Evolutionary conservation across 768 basidiomycete species (phyloP), one percentile per base, ranked within the genome.

Genomic region (Tylopilus subfusipes): DNA sequence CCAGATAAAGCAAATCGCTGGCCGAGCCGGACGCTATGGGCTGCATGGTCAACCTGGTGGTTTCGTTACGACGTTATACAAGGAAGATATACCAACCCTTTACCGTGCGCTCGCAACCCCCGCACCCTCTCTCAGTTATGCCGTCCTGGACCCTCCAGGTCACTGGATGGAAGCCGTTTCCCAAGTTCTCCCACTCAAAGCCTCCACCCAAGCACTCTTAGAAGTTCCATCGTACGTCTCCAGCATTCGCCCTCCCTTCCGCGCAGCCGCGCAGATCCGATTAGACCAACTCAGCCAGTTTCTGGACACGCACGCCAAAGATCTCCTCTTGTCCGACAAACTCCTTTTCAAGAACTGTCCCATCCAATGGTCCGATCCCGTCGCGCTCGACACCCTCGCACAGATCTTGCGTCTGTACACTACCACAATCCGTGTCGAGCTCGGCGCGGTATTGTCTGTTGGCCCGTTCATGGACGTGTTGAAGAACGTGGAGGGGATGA

Each of bases 1-100:
- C 0, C 85, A 89, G 60, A 82, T 91, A 67, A 97, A 97, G 68
- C 96, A 98, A 68, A 97, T 98, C 44, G 94, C 89, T 1, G 94
- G 95, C 7, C 82, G 96, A 38, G 95, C 96, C 0, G 96, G 95
- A 13, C 87, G 96, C 3, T 98, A 82, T 68, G 90, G 91, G 3
- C 69, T 89, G 40, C 83, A 86, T 31, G 73, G 76, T 36, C 62
- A 60, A 52, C 68, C 78, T 1, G 81, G 78, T 8, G 93, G 95
- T 22, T 76, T 78, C 30, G 87, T 84, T 9, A 94, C 93, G 0
- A 88, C 93, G 0, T 66, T 96, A n/a, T 67, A 76, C 40, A 66
- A 73, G 3, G 65, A 72, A 2, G 90, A 94, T 66, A 76, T 97
- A 12, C 76, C 78, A 0, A 71, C 80, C 53, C 74, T 98, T 11